Evolutionary conservation across 129 eudicot genomes (phyloP), one percentile per base, ranked within the genome.

Genomic region (Flaveria brownii): DNA sequence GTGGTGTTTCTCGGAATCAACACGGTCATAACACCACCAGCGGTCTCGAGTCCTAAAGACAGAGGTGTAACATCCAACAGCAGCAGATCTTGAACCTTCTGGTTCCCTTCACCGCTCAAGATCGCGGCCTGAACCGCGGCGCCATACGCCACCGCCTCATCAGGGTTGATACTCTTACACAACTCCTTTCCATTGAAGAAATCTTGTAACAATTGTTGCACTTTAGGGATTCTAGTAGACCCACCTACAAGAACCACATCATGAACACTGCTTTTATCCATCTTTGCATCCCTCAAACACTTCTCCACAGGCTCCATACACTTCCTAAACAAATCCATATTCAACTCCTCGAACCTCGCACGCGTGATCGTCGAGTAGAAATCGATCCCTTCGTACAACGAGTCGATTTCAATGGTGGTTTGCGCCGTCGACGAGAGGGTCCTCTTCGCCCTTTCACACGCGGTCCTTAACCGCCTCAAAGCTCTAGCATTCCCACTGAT

Each of bases 231-330:
- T 43, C 97, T 82, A 11, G 97, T 91, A 0, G 97, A 91, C 2
- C 97, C 97, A 76, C 97, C 97, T 12, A 91, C 97, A 43, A 91
- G 94, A 14, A 91, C 97, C 17, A 86, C 97, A 77, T 91, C 97
- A 36, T 91, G 88, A 51, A 91, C 70, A 1, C 83, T 68, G 85
- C 94, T 88, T 72, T 91, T 91, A 80, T 91, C 97, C 97, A 91
- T 91, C 90, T 91, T 91, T 6, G 97, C 97, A 56, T 91, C 97
- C 70, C 97, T 83, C 83, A 91, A 83, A 80, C 97, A 91, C 86
- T 88, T 91, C 88, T 91, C 97, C 18, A 91, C 97, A 14, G 92
- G 97, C 66, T 91, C 97, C 97, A 91, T 91, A 75, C 94, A 91
- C 85, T 91, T 91, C 57, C 94, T 84, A 77, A 91, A 91, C 50